Evolutionary conservation across 805 yeast species (phyloP).

Genomic region (Cyberlindnera xishuangbannaensis): DNA sequence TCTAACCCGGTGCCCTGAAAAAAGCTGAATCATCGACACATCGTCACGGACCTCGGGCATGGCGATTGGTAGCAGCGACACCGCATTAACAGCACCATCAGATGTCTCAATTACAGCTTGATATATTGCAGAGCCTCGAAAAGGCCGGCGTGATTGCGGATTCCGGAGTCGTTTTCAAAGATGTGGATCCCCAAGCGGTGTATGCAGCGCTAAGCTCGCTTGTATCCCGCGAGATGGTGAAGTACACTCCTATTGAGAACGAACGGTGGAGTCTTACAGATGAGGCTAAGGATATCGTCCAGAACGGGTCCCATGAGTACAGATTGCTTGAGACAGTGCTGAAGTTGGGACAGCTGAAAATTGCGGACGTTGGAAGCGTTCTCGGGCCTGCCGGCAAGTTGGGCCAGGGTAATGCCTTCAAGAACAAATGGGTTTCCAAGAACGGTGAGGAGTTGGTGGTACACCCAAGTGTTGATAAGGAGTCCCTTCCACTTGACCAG

Average conservation of each 20-base stretch:
- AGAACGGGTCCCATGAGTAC: constrained; percentile 85
- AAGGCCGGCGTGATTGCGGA: constrained; percentile 59
- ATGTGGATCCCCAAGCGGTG: constrained; percentile 54
- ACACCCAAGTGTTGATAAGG: constrained; percentile 41
- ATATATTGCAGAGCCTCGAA: constrained; percentile 59
- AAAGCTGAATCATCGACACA: constrained; percentile 1
- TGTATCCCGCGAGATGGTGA: constrained; percentile 76
- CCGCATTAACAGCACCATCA: too few relatives aligned
- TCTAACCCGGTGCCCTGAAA: constrained; percentile 1
- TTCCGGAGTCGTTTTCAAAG: constrained; percentile 64
- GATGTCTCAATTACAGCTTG: constrained; percentile 70
- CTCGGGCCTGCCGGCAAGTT: constrained; percentile 74
- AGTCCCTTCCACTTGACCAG: constrained; percentile 51
- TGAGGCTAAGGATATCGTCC: constrained; percentile 78
- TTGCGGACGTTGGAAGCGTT: constrained; percentile 64
- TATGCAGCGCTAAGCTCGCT: constrained; percentile 86
- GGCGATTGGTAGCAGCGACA: too few relatives aligned
- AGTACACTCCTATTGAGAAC: constrained; percentile 63
- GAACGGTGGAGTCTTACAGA: constrained; percentile 70
- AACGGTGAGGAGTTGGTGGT: constrained; percentile 65
- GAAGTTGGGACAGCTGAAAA: constrained; percentile 72
- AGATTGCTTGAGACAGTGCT: constrained; percentile 73
- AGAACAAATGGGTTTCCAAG: constrained; percentile 92
- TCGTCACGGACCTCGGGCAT: too few relatives aligned
- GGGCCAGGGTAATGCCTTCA: constrained; percentile 97